Evolutionary conservation across 768 basidiomycete genomes (phyloP), one percentile per base, ranked within the genome.

Genomic region (Pholiota molesta): DNA sequence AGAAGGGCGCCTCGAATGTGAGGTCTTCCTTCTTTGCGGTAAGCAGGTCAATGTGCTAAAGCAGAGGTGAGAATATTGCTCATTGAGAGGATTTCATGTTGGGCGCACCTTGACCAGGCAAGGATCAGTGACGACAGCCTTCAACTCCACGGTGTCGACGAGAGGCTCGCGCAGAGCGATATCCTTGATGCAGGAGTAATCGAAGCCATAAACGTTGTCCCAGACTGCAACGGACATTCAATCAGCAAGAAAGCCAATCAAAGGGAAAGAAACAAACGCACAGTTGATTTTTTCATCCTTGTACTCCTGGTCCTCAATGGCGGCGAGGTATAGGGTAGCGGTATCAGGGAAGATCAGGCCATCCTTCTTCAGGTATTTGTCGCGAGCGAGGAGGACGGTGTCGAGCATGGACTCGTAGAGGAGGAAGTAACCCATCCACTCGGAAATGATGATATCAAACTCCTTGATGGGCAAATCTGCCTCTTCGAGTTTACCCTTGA

Each of bases 351-450:
- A 99, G 73, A 99, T 93, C 55, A 92, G 82, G 59, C 97, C 97
- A 47, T 79, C 92, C 55, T 87, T 87, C 68, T 92, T 95, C 69
- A 99, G 87, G 81, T 97, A 99, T 76, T 93, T 94, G 83, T 99
- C 97, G 61, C 97, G 87, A 7, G 97, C 97, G 52, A 96, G 83
- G 45, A 99, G 87, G 59, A 99, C 97, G 26, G 96, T 98, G 79
- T 99, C 97, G 67, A 99, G 88, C 97, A 99, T 99, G 71, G 95
- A 96, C 75, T 99, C 97, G 81, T 99, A 99, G 35, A 99, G 86
- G 54, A 99, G 82, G 85, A 99, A 98, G 79, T 99, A 99, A 45
- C 97, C 97, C 97, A 99, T 99, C 97, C 97, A 99, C 75, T 99
- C 97, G 63, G 95, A 97, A 73, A 99, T 93, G 79, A 99, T 97